Percentiles rank a stretch among this genome's conserved stretches.
These are phyloP conservation scores for Cyclanthera cordifolia DNA, from an alignment of 306 rosid genomes.

Conservation along the genomic window DNA sequence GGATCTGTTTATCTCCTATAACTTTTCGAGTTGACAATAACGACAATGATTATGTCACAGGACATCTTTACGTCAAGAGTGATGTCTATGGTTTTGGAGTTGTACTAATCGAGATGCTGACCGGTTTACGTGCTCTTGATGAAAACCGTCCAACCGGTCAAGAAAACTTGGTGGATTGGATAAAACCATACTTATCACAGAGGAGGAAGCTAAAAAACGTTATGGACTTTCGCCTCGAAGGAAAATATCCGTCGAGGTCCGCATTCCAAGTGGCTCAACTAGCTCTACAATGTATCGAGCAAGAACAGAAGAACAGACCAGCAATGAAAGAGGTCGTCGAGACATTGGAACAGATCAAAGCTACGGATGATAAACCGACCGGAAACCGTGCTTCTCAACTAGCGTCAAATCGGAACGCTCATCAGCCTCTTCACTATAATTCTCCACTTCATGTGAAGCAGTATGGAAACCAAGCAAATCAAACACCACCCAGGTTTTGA, in stretches of 20 bases:
- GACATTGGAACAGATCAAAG: slow-evolving; percentile 44
- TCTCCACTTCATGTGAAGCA: slow-evolving; percentile 41
- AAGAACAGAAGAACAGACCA: slow-evolving; percentile 75
- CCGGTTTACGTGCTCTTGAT: slow-evolving; percentile 70
- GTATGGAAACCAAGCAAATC: slow-evolving; percentile 19
- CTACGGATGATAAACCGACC: slow-evolving; percentile 32
- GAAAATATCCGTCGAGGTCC: slow-evolving; percentile 68
- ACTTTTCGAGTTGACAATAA: background rate
- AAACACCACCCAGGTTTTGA: slow-evolving; percentile 18
- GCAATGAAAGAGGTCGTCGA: slow-evolving; percentile 78
- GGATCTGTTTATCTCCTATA: background rate
- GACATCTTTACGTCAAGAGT: slow-evolving; percentile 89
- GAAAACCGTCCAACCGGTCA: slow-evolving; percentile 53
- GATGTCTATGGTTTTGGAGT: slow-evolving; percentile 93
- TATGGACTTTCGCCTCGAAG: slow-evolving; percentile 62
- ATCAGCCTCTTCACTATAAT: slow-evolving; percentile 35
- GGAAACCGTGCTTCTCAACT: slow-evolving; percentile 22
- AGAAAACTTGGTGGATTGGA: slow-evolving; percentile 61
- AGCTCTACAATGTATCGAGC: slow-evolving; percentile 56
- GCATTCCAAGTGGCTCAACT: slow-evolving; percentile 60
- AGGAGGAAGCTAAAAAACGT: slow-evolving; percentile 53
- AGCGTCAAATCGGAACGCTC: no score
- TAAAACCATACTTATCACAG: slow-evolving; percentile 63
- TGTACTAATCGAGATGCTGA: slow-evolving; percentile 71
- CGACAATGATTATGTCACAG: slow-evolving; percentile 25